phyloP scores from a whole-genome alignment of 768 basidiomycete genomes.

The Podaxis sp. region DNA sequence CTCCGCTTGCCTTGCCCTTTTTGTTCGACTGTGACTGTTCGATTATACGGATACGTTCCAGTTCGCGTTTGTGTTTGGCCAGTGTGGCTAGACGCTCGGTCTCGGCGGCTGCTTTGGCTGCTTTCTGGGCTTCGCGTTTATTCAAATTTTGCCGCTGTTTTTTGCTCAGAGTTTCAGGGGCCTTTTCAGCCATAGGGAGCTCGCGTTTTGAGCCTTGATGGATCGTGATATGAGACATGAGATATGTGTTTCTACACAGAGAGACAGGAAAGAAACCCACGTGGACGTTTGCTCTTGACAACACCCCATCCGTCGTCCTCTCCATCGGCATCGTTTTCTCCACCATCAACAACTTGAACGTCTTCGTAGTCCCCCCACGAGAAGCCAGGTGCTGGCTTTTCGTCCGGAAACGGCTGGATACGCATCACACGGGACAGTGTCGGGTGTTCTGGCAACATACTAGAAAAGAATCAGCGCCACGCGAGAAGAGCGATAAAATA shows the following conservation, averaged over 20 bases:
- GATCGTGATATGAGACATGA: not conserved
- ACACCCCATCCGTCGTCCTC: constrained; percentile 84
- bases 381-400: constrained; percentile 63
- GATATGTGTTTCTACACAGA: not conserved
- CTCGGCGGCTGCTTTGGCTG: constrained; percentile 56
- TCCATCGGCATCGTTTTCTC: constrained; percentile 59
- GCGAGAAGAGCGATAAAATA: constrained; percentile 1
- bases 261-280: constrained; percentile 29
- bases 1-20: constrained; percentile 45
- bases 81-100: constrained; percentile 47
- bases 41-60: constrained; percentile 53
- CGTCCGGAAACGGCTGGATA: constrained; percentile 54
- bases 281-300: constrained; percentile 55
- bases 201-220: constrained; percentile 8
- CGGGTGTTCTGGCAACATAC: constrained; percentile 64
- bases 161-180: constrained; percentile 56
- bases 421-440: constrained; percentile 68
- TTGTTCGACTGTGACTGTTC: constrained; percentile 40
- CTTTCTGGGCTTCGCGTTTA: constrained; percentile 57
- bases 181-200: constrained; percentile 23
- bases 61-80: constrained; percentile 58
- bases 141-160: constrained; percentile 69
- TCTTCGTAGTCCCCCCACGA: constrained; percentile 82
- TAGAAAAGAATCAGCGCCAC: constrained; percentile 26
- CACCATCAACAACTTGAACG: constrained; percentile 40